A percentile compares a stretch with the other conserved stretches of the same genome.
Evolutionary conservation across 495 filamentous ascomycete genomes (phyloP).

Genomic region (Chaetomium fimeti): DNA sequence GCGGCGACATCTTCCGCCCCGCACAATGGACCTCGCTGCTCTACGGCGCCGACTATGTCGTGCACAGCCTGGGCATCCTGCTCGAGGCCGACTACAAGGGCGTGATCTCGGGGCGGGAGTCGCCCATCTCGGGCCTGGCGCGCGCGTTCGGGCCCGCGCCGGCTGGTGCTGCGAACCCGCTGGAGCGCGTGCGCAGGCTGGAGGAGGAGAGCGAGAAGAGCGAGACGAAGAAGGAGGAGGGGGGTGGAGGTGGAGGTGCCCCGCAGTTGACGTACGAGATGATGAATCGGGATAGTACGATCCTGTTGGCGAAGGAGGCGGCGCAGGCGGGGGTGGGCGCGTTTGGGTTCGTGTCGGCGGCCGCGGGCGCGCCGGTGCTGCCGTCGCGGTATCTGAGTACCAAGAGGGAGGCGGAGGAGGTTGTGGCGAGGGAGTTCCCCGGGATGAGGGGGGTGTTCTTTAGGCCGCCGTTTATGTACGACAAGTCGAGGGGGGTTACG

Average conservation of each 20-base stretch:
- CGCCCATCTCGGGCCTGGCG: constrained; percentile 67
- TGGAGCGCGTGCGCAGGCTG: constrained; percentile 50
- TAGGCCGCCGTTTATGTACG: constrained; percentile 85
- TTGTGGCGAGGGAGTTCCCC: constrained; percentile 68
- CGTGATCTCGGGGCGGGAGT: constrained; percentile 77
- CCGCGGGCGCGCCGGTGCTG: constrained; percentile 77
- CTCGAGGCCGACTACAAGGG: constrained; percentile 98
- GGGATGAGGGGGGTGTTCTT: constrained; percentile 77
- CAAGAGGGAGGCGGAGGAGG: constrained; percentile 84
- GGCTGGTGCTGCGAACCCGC: constrained; percentile 63
- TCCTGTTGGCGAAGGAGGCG: constrained; percentile 82
- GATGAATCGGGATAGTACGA: constrained; percentile 89
- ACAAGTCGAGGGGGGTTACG: constrained; percentile 76
- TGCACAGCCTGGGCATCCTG: constrained; percentile 94
- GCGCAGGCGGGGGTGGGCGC: constrained; percentile 58
- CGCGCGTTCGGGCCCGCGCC: constrained; percentile 60
- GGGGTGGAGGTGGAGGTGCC: constrained; percentile 51
- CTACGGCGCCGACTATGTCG: constrained; percentile 71
- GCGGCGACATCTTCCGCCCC: constrained; percentile 81
- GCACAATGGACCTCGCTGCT: constrained; percentile 71
- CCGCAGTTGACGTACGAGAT: constrained; percentile 90
- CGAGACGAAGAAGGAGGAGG: background rate
- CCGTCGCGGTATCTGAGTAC: constrained; percentile 84
- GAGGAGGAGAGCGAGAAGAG: background rate
- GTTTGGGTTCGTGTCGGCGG: constrained; percentile 87